phyloP scores from a whole-genome alignment of 1,139 yeast genomes.

The Geotrichum restrictum region DNA sequence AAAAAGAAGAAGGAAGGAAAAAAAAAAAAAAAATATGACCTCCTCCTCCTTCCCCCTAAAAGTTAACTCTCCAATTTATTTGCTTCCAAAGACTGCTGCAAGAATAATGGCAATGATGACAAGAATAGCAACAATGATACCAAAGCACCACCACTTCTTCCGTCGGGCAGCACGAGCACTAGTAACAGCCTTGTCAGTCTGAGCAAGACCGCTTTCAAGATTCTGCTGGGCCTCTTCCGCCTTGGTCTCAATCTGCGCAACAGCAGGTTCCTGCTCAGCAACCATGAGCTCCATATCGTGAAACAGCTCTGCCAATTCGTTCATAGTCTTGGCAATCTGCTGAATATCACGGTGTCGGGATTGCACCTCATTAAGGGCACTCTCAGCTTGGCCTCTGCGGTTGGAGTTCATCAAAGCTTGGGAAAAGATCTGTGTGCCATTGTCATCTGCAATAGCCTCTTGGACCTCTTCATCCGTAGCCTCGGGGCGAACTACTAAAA shows the following conservation, averaged over 20 bases:
- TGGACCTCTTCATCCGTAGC: slow-evolving; percentile 82
- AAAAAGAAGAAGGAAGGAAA: not conserved
- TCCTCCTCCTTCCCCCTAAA: not conserved
- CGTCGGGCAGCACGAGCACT: slow-evolving; percentile 87
- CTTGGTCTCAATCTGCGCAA: slow-evolving; percentile 77
- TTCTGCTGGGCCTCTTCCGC: slow-evolving; percentile 82
- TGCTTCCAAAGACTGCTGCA: slow-evolving; percentile 39
- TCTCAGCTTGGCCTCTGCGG: slow-evolving; percentile 94
- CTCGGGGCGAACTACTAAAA: slow-evolving; percentile 68
- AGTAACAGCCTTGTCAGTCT: slow-evolving; percentile 83
- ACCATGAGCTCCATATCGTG: slow-evolving; percentile 96
- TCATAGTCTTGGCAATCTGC: slow-evolving; percentile 92
- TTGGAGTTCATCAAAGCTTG: slow-evolving; percentile 89
- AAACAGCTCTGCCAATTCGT: slow-evolving; percentile 90
- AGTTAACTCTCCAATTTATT: slow-evolving; percentile 18
- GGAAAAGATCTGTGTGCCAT: slow-evolving; percentile 86
- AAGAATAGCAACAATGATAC: slow-evolving; percentile 60
- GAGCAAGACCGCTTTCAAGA: slow-evolving; percentile 91
- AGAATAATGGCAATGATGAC: slow-evolving; percentile 66
- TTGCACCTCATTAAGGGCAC: slow-evolving; percentile 94
- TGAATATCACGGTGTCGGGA: slow-evolving; percentile 92
- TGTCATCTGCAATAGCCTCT: slow-evolving; percentile 65
- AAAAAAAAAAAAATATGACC: slow-evolving; percentile 1
- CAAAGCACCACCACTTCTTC: slow-evolving; percentile 84
- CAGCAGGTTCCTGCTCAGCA: slow-evolving; percentile 89